These are phyloP conservation scores for Alternaria sp. DNA, from an alignment of 2,329 filamentous ascomycete genomes.

Conservation along the genomic window DNA sequence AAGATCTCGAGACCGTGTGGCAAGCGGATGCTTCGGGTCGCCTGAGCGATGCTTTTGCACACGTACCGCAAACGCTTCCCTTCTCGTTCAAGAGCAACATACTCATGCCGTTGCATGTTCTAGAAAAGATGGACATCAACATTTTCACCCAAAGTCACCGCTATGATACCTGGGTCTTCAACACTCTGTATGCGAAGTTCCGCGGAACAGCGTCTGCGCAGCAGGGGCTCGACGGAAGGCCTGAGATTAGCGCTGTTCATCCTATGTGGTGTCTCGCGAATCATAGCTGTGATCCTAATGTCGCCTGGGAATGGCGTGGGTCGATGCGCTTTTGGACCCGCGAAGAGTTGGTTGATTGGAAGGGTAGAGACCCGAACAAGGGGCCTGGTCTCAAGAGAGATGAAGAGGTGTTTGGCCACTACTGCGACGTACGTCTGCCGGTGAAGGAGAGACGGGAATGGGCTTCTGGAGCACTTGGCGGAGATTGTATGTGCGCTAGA, in stretches of 20 bases:
- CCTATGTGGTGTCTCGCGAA: constrained; percentile 97
- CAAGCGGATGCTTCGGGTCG: constrained; percentile 18
- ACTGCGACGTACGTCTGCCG: constrained; percentile 82
- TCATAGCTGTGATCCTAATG: constrained; percentile 94
- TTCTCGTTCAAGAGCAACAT: constrained; percentile 82
- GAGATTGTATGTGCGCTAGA: constrained; percentile 83
- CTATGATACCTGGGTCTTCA: constrained; percentile 83
- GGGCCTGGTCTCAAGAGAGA: constrained; percentile 72
- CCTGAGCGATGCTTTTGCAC: constrained; percentile 26
- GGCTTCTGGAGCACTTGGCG: constrained; percentile 85
- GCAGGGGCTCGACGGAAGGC: constrained; percentile 72
- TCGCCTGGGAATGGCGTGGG: constrained; percentile 91
- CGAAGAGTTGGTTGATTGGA: constrained; percentile 62
- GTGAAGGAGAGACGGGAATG: constrained; percentile 86
- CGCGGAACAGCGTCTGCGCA: constrained; percentile 86
- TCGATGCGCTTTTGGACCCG: constrained; percentile 74
- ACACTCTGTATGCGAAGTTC: constrained; percentile 92
- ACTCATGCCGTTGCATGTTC: constrained; percentile 74
- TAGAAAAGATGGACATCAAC: constrained; percentile 85
- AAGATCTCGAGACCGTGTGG: constrained; percentile 32
- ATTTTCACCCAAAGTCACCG: constrained; percentile 64
- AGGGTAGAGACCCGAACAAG: constrained; percentile 37
- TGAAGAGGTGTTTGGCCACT: constrained; percentile 91
- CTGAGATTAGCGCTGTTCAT: constrained; percentile 91
- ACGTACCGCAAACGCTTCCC: constrained; percentile 66